Evolutionary conservation across 768 basidiomycete species (phyloP).

Genomic region (Lepiota brunneoincarnata): DNA sequence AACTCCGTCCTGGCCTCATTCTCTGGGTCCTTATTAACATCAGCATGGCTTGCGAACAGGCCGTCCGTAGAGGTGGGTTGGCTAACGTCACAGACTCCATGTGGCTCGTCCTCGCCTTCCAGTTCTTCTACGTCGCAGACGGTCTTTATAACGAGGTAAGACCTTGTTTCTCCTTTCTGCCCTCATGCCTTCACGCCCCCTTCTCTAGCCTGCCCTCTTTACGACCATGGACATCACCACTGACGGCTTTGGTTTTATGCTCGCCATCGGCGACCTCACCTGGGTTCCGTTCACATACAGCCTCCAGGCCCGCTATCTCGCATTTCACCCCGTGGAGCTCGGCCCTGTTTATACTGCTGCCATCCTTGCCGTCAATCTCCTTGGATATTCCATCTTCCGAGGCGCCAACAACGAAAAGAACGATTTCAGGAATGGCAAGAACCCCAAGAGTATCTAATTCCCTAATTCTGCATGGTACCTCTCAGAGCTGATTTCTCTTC

Average conservation of each 20-base stretch:
- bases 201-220: conserved; percentile 71
- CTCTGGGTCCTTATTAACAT: conserved; percentile 91
- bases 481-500: conserved; percentile 5
- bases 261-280: conserved; percentile 84
- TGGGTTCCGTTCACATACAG: conserved; percentile 97
- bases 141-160: conserved; percentile 85
- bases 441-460: conserved; percentile 77
- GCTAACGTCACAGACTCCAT: conserved; percentile 80
- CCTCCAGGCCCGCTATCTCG: conserved; percentile 92
- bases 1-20: conserved; percentile 87
- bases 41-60: conserved; percentile 89
- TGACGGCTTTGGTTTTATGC: conserved; percentile 99
- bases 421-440: conserved; percentile 88
- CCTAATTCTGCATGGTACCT: conserved; percentile 7
- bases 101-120: conserved; percentile 85
- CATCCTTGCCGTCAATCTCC: conserved; percentile 61
- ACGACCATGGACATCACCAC: conserved; percentile 98
- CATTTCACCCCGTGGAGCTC: conserved; percentile 82
- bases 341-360: conserved; percentile 52
- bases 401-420: conserved; percentile 91
- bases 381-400: conserved; percentile 93
- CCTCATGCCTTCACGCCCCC: neutral
- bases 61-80: conserved; percentile 71
- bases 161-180: conserved; percentile 3
- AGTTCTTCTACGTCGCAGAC: conserved; percentile 84